These are phyloP conservation scores for Moricandia moricandioides DNA, from an alignment of 345 rosid species.

Conservation along the genomic window DNA sequence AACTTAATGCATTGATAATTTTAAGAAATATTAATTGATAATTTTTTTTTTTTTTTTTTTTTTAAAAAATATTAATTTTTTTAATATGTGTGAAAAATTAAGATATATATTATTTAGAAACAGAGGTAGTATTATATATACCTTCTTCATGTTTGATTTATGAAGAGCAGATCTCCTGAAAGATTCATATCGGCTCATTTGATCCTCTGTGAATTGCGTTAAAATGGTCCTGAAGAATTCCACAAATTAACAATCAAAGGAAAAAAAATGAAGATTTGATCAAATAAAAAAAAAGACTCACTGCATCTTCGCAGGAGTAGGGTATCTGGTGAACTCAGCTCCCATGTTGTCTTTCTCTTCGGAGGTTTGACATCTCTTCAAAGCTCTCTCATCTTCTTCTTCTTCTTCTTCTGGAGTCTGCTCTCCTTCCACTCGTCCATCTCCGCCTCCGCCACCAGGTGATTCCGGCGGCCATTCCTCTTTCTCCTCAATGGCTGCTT, in stretches of 20 bases:
- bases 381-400: constrained; percentile 6
- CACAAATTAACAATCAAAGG: neutral
- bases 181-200: constrained; percentile 90
- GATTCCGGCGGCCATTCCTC: no score
- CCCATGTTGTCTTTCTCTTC: constrained; percentile 86
- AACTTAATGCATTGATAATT: no score
- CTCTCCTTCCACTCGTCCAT: constrained; percentile 6
- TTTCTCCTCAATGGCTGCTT: no score
- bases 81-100: no score
- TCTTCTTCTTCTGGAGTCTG: constrained; percentile 33
- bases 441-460: neutral
- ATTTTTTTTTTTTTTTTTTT: no score
- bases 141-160: constrained; percentile 86
- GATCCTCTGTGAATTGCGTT: constrained; percentile 72
- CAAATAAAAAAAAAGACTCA: constrained; percentile 26
- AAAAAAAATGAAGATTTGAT: no score
- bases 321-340: constrained; percentile 71
- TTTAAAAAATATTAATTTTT: no score
- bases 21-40: no score
- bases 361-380: constrained; percentile 18
- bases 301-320: constrained; percentile 81
- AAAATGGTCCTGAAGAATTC: constrained; percentile 53
- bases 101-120: no score
- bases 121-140: constrained; percentile 13
- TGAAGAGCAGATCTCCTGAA: constrained; percentile 94